Conservation (phyloP, 2,329 filamentous ascomycete genomes). For the Calonectria crousiana region DNA sequence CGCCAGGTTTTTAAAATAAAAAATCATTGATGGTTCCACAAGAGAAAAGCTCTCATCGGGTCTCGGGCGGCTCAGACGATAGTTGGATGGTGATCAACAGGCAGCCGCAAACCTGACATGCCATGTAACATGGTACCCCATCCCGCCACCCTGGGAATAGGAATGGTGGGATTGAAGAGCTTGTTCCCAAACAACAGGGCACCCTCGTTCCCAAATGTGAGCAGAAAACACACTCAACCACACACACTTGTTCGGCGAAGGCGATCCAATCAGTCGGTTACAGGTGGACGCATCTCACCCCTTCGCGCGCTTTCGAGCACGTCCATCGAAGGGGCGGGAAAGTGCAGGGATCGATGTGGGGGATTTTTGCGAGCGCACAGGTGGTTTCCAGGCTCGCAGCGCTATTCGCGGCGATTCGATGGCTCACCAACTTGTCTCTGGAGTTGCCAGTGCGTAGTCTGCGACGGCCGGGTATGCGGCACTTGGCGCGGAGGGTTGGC, state of each 20-base stretch:
- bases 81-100: constrained; percentile 10
- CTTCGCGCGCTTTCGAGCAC: not conserved
- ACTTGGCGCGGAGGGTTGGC: constrained; percentile 39
- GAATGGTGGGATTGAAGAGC: not conserved
- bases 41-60: not conserved
- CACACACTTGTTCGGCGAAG: constrained; percentile 30
- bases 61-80: constrained; percentile 4
- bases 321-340: not conserved
- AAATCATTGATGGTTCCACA: not conserved
- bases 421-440: constrained; percentile 30
- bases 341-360: not conserved
- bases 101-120: not conserved
- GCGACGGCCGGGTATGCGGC: constrained; percentile 41
- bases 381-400: not conserved
- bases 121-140: constrained; percentile 4
- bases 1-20: not conserved
- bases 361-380: not conserved
- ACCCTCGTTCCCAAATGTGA: constrained; percentile 17
- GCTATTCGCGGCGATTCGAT: constrained; percentile 32
- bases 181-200: not conserved
- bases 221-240: constrained; percentile 23
- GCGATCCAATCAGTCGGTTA: constrained; percentile 32
- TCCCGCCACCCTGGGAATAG: constrained; percentile 5
- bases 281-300: constrained; percentile 14
- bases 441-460: constrained; percentile 34